Evolutionary conservation across 495 filamentous ascomycete genomes (phyloP).

Genomic region (Penicillium antarcticum): DNA sequence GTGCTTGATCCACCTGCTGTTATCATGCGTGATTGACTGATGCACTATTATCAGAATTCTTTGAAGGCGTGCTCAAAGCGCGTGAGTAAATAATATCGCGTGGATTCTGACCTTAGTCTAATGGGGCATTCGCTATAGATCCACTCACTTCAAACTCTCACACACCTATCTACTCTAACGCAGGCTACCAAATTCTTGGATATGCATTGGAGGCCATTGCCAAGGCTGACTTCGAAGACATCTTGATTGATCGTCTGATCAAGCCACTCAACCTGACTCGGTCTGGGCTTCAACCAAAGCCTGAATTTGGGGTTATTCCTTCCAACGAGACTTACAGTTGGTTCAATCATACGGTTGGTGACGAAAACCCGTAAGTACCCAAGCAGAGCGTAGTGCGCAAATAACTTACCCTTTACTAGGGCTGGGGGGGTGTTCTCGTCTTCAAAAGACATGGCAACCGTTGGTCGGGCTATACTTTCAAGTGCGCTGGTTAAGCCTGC

Average conservation of each 20-base stretch:
- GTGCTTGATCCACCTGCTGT: not conserved
- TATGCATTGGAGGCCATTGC: constrained; percentile 48
- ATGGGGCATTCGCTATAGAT: constrained; percentile 19
- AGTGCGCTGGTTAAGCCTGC: constrained; percentile 41
- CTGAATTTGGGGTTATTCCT: constrained; percentile 32
- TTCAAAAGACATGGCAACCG: constrained; percentile 43
- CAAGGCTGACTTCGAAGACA: not conserved
- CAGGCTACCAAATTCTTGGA: constrained; percentile 52
- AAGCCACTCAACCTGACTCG: constrained; percentile 36
- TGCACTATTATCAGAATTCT: constrained; percentile 39
- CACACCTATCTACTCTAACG: constrained; percentile 59
- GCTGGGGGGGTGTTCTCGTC: constrained; percentile 59
- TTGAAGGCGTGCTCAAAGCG: constrained; percentile 39
- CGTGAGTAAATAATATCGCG: not conserved
- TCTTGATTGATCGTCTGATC: constrained; percentile 27
- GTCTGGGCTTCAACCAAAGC: constrained; percentile 30
- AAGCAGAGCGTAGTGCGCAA: not conserved
- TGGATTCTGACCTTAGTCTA: not conserved
- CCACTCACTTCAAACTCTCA: constrained; percentile 48
- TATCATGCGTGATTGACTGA: not conserved
- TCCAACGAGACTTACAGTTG: constrained; percentile 22
- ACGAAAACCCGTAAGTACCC: constrained; percentile 41
- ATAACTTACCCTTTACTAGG: constrained; percentile 20
- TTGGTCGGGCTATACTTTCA: constrained; percentile 54
- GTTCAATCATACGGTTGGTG: constrained; percentile 41